Evolutionary conservation across 2,329 filamentous ascomycete species (phyloP).

Genomic region (Colletotrichum sp.): DNA sequence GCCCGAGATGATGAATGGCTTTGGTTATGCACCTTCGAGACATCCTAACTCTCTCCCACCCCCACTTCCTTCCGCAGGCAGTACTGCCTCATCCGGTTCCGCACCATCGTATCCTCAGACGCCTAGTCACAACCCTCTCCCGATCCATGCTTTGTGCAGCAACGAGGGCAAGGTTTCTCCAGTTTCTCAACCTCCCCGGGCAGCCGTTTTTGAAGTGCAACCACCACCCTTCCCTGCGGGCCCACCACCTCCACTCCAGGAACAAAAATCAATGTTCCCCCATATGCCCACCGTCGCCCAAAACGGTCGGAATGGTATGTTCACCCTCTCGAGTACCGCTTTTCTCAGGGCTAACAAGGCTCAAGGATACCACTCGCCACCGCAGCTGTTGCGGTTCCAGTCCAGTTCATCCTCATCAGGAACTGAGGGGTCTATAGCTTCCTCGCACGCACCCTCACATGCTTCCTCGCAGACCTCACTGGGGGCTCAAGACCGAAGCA

Average conservation of each 20-base stretch:
- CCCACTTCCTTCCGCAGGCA: constrained; percentile 48
- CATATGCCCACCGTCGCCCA: not conserved
- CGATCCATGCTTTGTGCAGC: constrained; percentile 57
- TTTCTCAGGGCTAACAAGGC: constrained; percentile 12
- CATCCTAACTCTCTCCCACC: constrained; percentile 31
- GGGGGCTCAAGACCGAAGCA: constrained; percentile 17
- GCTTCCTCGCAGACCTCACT: constrained; percentile 13
- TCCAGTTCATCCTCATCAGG: constrained; percentile 17
- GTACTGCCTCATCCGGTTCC: constrained; percentile 45
- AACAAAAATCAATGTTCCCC: not conserved
- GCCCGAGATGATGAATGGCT: constrained; percentile 5
- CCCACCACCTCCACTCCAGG: constrained; percentile 21
- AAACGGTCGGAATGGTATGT: constrained; percentile 11
- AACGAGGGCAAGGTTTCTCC: constrained; percentile 41
- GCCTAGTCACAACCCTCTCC: constrained; percentile 55
- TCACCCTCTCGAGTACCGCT: not conserved
- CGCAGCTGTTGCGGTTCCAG: constrained; percentile 9
- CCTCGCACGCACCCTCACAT: constrained; percentile 7
- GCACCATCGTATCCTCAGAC: constrained; percentile 40
- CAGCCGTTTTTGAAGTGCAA: constrained; percentile 6
- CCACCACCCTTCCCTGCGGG: constrained; percentile 7
- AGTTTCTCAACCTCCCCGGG: not conserved
- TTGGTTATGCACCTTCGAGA: not conserved
- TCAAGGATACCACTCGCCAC: constrained; percentile 17
- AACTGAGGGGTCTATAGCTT: constrained; percentile 17